Evolutionary conservation across 2,329 filamentous ascomycete species (phyloP).

Genomic region (Colletotrichum sp.): DNA sequence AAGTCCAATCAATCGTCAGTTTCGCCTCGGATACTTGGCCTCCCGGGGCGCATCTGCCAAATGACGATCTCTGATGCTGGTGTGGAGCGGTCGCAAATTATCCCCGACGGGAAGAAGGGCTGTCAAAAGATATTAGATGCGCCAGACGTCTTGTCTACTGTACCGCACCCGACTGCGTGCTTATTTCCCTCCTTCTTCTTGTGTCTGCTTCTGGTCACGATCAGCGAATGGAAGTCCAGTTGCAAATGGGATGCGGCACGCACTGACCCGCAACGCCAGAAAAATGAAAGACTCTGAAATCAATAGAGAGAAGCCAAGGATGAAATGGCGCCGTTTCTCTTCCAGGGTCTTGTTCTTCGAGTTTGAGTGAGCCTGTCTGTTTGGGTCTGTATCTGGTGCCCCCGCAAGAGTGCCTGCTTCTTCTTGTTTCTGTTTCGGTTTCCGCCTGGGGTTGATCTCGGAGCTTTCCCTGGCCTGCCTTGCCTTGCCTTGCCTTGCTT

Average conservation of each 20-base stretch:
- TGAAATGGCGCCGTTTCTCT: not conserved
- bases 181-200: constrained; percentile 1
- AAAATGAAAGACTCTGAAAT: not conserved
- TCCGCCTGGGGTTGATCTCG: not conserved
- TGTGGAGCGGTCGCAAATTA: constrained; percentile 21
- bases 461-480: constrained; percentile 11
- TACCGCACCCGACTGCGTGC: not conserved
- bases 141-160: not conserved
- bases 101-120: constrained; percentile 2
- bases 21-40: constrained; percentile 16
- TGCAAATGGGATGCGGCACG: not conserved
- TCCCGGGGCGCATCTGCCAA: constrained; percentile 23
- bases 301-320: not conserved
- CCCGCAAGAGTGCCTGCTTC: constrained; percentile 5
- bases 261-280: not conserved
- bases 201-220: not conserved
- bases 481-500: not conserved
- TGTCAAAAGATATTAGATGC: not conserved
- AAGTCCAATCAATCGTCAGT: not conserved
- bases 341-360: not conserved
- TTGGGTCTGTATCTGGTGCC: not conserved
- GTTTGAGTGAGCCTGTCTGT: not conserved
- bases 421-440: not conserved
- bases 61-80: constrained; percentile 21
- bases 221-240: not conserved